Conservation (phyloP, 1,284 basidiomycete genomes). For the Inonotus hispidus region DNA sequence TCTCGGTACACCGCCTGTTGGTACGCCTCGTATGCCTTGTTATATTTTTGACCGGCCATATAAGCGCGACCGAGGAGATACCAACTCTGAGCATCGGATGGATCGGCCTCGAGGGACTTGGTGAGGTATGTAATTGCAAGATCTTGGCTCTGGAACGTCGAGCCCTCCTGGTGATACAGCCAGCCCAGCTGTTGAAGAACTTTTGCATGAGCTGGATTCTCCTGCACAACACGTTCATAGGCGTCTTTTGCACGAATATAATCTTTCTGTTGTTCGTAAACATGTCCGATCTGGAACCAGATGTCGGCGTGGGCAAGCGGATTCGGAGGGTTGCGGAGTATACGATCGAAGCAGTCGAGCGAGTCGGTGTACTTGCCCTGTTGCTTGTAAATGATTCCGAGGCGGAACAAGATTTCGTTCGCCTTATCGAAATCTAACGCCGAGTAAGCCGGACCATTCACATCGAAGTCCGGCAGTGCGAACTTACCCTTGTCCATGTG, state of each 20-base stretch:
- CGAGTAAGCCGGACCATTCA: constrained; percentile 31
- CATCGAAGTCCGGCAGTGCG: constrained; percentile 23
- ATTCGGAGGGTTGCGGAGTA: constrained; percentile 90
- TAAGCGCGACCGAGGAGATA: constrained; percentile 97
- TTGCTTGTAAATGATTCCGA: constrained; percentile 99
- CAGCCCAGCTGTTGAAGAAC: constrained; percentile 98
- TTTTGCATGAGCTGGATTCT: constrained; percentile 94
- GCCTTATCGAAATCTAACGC: constrained; percentile 91
- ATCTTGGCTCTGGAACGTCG: constrained; percentile 93
- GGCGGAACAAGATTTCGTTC: constrained; percentile 96
- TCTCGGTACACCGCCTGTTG: constrained; percentile 99
- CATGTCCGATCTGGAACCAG: constrained; percentile 99
- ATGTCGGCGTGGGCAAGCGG: constrained; percentile 97
- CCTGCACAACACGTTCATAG: constrained; percentile 92
- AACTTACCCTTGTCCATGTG: constrained; percentile 89
- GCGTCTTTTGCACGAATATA: constrained; percentile 89
- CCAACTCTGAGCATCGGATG: constrained; percentile 97
- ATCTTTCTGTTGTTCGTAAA: constrained; percentile 95
- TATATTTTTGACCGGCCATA: constrained; percentile 99
- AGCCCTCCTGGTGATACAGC: constrained; percentile 94
- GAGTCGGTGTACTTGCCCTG: constrained; percentile 88
- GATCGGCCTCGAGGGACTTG: constrained; percentile 93
- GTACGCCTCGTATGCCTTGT: constrained; percentile 99
- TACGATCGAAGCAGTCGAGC: constrained; percentile 91
- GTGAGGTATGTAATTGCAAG: constrained; percentile 91